Base-by-base conservation (phyloP, 345 rosid genomes). In the Corchorus olitorius region DNA sequence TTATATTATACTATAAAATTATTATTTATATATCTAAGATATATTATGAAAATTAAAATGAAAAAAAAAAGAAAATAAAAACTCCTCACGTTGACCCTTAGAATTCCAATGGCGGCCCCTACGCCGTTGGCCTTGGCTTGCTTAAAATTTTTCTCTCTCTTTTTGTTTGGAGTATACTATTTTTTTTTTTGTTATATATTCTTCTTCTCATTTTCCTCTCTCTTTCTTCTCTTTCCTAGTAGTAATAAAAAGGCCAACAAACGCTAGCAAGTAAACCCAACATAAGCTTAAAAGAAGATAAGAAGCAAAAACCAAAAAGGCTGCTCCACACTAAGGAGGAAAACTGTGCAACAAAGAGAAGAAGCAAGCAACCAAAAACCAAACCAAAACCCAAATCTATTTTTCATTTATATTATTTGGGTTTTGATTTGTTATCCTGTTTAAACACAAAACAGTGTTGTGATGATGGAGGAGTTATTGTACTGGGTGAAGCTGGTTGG, bases 71-170 rank as follows among this genome's bases (percentile, higher is more conserved):
- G 27, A 76, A 35, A 48, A 41, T 75, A 35, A 54, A 71, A 61
- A 73, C 64, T 74, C 70, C 68, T 76, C 83, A 76, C 89, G 98
- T 95, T 95, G 99, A 95, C 98, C 94, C 92, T 89, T 85, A 59
- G 80, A 87, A 84, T 82, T 87, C 93, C 96, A 90, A 87, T 90
- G 89, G 94, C 97, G 96, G 98, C 92, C 98, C 99, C 97, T 87
- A 86, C 98, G 99, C 87, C 98, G 93, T 79, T 89, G 99, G 92
- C 79, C 85, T 85, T 84, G 73, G 94, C 87, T 84, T 60, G 72
- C 78, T 75, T 17, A 22, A 14, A n/a, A 8, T 63, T 45, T n/a
- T 76, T 37, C 75, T 72, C 73, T 76, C 70, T 62, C 46, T 59
- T 3, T 33, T 7, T 7, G 6, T 39, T 8, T n/a, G n/a, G n/a